A percentile compares a stretch with the other conserved stretches of the same genome.
These are phyloP conservation scores for Blastocystis sp. DNA, from an alignment of 352 stramenopile genomes.

Conservation along the genomic window DNA sequence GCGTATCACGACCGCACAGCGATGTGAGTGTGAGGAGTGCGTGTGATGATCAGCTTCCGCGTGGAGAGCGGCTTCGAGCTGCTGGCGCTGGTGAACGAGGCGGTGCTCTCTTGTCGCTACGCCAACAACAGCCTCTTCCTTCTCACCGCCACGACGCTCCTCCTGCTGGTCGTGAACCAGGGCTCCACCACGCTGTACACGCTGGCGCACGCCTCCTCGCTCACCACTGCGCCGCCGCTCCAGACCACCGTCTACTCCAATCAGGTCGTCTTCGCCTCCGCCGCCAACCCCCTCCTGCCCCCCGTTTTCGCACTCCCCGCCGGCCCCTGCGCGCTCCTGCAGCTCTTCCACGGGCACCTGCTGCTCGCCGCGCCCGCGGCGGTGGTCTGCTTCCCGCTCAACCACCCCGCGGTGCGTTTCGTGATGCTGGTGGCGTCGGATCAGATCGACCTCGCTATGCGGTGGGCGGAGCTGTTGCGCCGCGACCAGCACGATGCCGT, in stretches of 20 bases:
- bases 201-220: neutral
- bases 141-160: neutral
- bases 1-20: constrained; percentile 41
- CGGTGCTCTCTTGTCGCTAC: neutral
- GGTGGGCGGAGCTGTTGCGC: constrained; percentile 29
- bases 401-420: constrained; percentile 23
- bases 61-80: neutral
- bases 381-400: constrained; percentile 27
- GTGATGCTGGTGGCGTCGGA: neutral
- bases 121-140: constrained; percentile 28
- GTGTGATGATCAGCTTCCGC: neutral
- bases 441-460: constrained; percentile 45
- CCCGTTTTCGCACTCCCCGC: constrained; percentile 14
- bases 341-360: constrained; percentile 47
- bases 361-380: constrained; percentile 15
- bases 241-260: constrained; percentile 39
- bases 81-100: no score
- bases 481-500: constrained; percentile 58
- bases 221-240: neutral
- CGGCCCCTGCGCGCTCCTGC: neutral
- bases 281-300: constrained; percentile 12
- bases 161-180: constrained; percentile 32
- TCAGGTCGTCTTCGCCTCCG: constrained; percentile 15
- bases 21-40: neutral
- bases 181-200: constrained; percentile 8